These are phyloP conservation scores for Allium sativum DNA, from an alignment of 106 monocot species.

Conservation along the genomic window DNA sequence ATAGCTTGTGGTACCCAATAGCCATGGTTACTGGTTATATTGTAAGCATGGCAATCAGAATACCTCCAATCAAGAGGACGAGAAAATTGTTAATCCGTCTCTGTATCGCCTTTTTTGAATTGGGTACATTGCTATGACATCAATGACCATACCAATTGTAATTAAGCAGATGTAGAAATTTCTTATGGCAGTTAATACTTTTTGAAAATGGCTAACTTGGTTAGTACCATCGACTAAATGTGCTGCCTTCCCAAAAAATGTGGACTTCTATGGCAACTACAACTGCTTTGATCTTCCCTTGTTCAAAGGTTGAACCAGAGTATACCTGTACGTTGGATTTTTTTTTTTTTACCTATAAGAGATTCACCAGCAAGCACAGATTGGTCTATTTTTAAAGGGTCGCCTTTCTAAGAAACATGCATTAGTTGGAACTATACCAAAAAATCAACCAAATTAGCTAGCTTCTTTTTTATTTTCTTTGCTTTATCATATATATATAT, in stretches of 20 bases:
- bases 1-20: constrained; percentile 18
- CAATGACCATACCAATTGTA: constrained; percentile 20
- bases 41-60: constrained; percentile 25
- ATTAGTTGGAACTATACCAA: constrained; percentile 24
- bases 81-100: constrained; percentile 27
- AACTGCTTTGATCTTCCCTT: constrained; percentile 21
- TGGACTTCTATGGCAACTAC: constrained; percentile 24
- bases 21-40: constrained; percentile 26
- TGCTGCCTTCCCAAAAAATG: constrained; percentile 28
- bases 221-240: constrained; percentile 25
- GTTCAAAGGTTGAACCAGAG: constrained; percentile 28
- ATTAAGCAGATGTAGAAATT: constrained; percentile 32
- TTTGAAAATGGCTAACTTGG: constrained; percentile 13
- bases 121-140: constrained; percentile 14
- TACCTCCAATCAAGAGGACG: constrained; percentile 27
- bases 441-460: no score
- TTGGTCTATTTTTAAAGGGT: constrained; percentile 11
- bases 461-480: no score
- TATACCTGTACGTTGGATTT: constrained; percentile 13
- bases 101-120: constrained; percentile 22
- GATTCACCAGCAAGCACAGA: constrained; percentile 10
- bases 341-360: constrained; percentile 3
- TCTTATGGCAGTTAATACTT: constrained; percentile 22
- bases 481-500: no score
- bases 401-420: constrained; percentile 24